Conservation (phyloP, 352 stramenopile species). For the Phytophthora syringae region DNA sequence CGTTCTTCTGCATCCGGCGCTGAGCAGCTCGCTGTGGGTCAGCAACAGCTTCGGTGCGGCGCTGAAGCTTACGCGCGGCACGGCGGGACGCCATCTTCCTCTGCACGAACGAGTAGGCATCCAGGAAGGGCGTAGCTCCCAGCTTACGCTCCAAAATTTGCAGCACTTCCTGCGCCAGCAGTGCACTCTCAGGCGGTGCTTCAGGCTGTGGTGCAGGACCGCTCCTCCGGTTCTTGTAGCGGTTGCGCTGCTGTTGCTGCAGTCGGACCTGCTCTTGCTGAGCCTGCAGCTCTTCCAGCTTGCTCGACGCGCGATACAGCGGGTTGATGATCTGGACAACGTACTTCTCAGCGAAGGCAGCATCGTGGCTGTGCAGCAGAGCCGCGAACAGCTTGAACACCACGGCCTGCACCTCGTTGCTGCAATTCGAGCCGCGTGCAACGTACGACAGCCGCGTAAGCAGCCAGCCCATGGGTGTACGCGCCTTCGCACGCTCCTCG, state of each 20-base stretch:
- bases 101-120: conserved; percentile 88
- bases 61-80: conserved; percentile 75
- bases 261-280: conserved; percentile 33
- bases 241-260: conserved; percentile 36
- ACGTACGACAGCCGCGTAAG: conserved; percentile 87
- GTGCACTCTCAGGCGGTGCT: conserved; percentile 48
- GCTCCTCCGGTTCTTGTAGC: conserved; percentile 38
- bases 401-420: conserved; percentile 62
- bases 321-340: conserved; percentile 88
- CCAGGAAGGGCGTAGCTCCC: conserved; percentile 71
- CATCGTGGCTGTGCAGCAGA: conserved; percentile 65
- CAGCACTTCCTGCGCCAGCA: conserved; percentile 88
- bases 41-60: conserved; percentile 77
- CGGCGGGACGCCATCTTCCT: conserved; percentile 78
- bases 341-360: conserved; percentile 56
- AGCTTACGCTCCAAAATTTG: conserved; percentile 86
- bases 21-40: conserved; percentile 76
- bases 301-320: conserved; percentile 73
- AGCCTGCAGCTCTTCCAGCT: conserved; percentile 56
- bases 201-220: conserved; percentile 22
- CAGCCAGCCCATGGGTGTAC: conserved; percentile 81
- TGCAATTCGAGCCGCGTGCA: conserved; percentile 53
- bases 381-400: conserved; percentile 90
- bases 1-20: conserved; percentile 89
- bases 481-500: conserved; percentile 55